phyloP scores from a whole-genome alignment of 176 grass and related monocot species.

The Musa troglodytarum region DNA sequence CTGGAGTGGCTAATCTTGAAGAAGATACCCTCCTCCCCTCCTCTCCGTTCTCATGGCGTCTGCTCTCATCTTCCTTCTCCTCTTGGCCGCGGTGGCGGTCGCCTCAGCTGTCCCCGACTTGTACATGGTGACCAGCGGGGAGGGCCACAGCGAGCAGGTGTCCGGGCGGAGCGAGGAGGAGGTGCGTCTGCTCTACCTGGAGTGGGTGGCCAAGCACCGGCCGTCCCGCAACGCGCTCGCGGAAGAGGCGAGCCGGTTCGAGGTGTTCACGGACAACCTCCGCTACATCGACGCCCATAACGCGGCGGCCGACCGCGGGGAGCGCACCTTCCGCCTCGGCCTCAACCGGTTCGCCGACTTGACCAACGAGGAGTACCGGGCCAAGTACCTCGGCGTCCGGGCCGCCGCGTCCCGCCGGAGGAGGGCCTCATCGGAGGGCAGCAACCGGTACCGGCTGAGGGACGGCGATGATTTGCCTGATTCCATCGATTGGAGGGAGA shows the following conservation, averaged over 20 bases:
- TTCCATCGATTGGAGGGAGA: constrained; percentile 1
- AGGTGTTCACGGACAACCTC: constrained; percentile 72
- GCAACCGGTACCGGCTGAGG: not conserved
- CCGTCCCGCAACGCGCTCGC: constrained; percentile 41
- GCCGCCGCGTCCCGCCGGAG: not conserved
- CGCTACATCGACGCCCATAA: constrained; percentile 75
- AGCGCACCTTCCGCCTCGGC: not conserved
- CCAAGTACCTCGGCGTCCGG: not conserved
- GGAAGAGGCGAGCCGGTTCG: constrained; percentile 47
- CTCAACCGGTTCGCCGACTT: constrained; percentile 6
- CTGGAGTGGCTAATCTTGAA: not conserved
- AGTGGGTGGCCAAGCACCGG: constrained; percentile 42
- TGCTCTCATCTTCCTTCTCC: constrained; percentile 5
- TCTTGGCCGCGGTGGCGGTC: not conserved
- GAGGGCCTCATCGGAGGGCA: not conserved
- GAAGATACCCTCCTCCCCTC: not conserved
- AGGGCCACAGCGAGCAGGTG: constrained; percentile 28
- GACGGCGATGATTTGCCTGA: not conserved
- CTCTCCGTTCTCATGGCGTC: not conserved
- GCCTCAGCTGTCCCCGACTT: constrained; percentile 16
- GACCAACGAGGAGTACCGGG: not conserved
- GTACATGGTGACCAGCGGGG: constrained; percentile 53
- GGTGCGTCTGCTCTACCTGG: constrained; percentile 41
- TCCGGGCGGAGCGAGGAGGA: constrained; percentile 48
- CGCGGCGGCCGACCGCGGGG: constrained; percentile 20